Evolutionary conservation across 305 asterid genomes (phyloP).

Genomic region (Solanum hybrid): DNA sequence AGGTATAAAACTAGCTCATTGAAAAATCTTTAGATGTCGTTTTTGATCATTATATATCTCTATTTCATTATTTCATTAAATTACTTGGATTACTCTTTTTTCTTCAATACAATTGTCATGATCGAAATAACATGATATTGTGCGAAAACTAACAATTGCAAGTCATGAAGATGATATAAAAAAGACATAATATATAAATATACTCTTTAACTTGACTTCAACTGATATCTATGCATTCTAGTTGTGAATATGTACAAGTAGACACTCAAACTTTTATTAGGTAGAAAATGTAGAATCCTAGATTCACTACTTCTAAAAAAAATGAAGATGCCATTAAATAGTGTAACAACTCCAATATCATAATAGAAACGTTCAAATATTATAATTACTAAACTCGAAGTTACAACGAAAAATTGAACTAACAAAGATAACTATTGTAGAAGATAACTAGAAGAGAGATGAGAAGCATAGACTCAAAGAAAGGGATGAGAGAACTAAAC

Average conservation of each 20-base stretch:
- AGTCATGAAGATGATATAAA: neutral
- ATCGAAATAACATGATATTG: neutral
- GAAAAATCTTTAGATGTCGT: too few relatives aligned
- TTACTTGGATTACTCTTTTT: neutral
- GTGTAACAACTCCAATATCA: neutral
- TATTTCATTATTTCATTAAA: neutral
- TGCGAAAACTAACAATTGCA: neutral
- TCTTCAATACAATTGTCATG: neutral
- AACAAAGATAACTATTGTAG: neutral
- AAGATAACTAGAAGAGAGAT: neutral
- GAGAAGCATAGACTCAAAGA: rapidly evolving
- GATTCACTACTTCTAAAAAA: neutral
- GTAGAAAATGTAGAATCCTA: too few relatives aligned
- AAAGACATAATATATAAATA: too few relatives aligned
- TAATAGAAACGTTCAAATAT: too few relatives aligned
- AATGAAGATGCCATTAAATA: neutral
- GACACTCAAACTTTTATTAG: neutral
- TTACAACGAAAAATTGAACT: too few relatives aligned
- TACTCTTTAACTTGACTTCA: neutral
- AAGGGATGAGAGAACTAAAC: rapidly evolving
- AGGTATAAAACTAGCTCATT: neutral
- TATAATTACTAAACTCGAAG: neutral
- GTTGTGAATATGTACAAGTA: rapidly evolving
- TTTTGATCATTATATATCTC: neutral
- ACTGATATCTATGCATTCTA: too few relatives aligned